Conservation (phyloP, 495 filamentous ascomycete genomes). For the Tuber melanosporum region DNA sequence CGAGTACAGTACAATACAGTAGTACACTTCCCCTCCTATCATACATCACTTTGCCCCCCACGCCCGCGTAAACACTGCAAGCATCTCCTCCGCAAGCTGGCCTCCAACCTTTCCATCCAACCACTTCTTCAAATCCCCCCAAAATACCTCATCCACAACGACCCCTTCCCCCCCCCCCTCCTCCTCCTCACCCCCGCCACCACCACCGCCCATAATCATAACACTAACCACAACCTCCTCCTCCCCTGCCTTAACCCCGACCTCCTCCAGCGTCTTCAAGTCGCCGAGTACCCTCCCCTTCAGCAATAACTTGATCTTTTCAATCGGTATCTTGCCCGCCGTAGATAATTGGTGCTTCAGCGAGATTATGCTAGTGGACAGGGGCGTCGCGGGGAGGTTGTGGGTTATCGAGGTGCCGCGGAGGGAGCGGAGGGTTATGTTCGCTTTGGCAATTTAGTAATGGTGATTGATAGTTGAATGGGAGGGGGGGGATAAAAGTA, state of each 20-base stretch:
- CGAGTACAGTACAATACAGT: not conserved
- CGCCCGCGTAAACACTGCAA: slow-evolving; percentile 60
- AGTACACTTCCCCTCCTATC: not conserved
- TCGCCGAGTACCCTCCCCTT: slow-evolving; percentile 76
- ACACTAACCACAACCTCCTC: slow-evolving; percentile 65
- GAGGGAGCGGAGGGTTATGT: slow-evolving; percentile 63
- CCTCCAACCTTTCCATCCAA: slow-evolving; percentile 56
- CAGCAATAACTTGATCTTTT: slow-evolving; percentile 75
- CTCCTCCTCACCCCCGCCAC: slow-evolving; percentile 42
- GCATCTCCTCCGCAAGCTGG: slow-evolving; percentile 57
- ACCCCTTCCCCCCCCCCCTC: slow-evolving; percentile 26
- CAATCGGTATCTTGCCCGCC: slow-evolving; percentile 49
- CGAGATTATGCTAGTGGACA: slow-evolving; percentile 63
- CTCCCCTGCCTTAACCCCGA: slow-evolving; percentile 46
- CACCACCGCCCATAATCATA: slow-evolving; percentile 73
- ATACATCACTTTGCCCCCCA: slow-evolving; percentile 50
- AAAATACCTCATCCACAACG: slow-evolving; percentile 46
- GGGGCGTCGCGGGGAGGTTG: slow-evolving; percentile 54
- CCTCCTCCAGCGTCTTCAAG: slow-evolving; percentile 57
- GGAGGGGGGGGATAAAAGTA: slow-evolving; percentile 48
- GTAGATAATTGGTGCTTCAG: slow-evolving; percentile 59
- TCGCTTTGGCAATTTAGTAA: slow-evolving; percentile 24
- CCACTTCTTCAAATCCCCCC: slow-evolving; percentile 56
- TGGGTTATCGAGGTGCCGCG: slow-evolving; percentile 59
- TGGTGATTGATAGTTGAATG: not conserved